Evolutionary conservation across 2,329 filamentous ascomycete genomes (phyloP), one percentile per base, ranked within the genome.

Genomic region (Myriosclerotinia curreyana): DNA sequence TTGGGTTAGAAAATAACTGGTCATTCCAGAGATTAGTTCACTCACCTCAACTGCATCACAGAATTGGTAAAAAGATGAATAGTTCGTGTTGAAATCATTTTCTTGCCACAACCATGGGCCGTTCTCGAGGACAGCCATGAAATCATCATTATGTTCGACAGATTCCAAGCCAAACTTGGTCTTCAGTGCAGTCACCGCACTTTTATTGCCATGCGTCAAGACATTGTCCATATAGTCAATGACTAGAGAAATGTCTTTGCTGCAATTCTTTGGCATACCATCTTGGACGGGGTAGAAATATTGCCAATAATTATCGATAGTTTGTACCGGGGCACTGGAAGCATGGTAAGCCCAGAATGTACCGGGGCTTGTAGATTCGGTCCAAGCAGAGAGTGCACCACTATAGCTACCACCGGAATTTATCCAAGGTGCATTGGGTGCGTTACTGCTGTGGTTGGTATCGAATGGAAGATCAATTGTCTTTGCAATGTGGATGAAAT

Each of bases 341-440:
- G 83, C 76, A 72, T 84, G 82, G 67, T 86, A 86, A 1, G 83
- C 83, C 83, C 83, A 86, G 73, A 84, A 83, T 0, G 82, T 85
- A 8, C 81, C 83, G 0, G 83, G 82, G 1, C 78, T 74, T 2
- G 80, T 75, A 1, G 79, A 79, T 44, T 81, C 80, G 2, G 79
- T 82, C 83, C 83, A 86, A 0, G 82, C 83, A 2, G 82, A 73
- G 20, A 86, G 74, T 6, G 82, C 81, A 49, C 83, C 84, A 40
- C 78, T 79, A 71, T 86, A 86, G 0, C 81, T 84, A 36, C 82
- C 83, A 17, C 84, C 84, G 8, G 77, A 75, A 54, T 82, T 76
- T 6, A 86, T 77, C 83, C 84, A 86, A 2, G 84, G 83, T 5
- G 82, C 80, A 15, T 79, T 75, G 3, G 78, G 76, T 2, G 83